Percentiles rank a stretch among this genome's conserved stretches.
Evolutionary conservation across 495 filamentous ascomycete species (phyloP).

Genomic region (Clohesyomyces aquaticus): DNA sequence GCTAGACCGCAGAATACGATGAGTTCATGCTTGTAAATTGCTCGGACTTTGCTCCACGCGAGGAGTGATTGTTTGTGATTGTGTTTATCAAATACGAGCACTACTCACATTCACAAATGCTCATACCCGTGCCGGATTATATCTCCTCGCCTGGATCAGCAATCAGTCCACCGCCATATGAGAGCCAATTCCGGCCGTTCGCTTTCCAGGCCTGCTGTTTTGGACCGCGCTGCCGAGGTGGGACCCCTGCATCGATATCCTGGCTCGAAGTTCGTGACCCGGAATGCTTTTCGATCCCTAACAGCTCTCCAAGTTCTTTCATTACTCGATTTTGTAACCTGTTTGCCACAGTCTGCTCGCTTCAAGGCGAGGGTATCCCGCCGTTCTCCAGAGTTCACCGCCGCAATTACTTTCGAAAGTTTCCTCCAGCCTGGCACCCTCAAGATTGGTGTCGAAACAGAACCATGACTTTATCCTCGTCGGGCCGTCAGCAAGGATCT

Average conservation of each 20-base stretch:
- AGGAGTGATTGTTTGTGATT: neutral
- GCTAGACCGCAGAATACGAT: neutral
- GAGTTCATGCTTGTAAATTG: neutral
- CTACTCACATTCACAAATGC: neutral
- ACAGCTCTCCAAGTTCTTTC: no score
- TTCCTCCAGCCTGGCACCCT: neutral
- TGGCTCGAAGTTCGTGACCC: neutral
- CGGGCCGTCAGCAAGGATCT: conserved; percentile 26
- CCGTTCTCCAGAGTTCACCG: conserved; percentile 1
- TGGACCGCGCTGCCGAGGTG: conserved; percentile 1
- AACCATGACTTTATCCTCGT: conserved; percentile 24
- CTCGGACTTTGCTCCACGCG: neutral
- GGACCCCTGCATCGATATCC: neutral
- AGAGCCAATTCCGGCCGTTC: neutral
- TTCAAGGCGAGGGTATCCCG: no score
- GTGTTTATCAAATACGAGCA: neutral
- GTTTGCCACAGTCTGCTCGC: no score
- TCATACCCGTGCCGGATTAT: neutral
- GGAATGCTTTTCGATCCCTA: conserved; percentile 5
- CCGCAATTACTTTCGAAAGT: conserved; percentile 15
- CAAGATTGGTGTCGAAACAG: conserved; percentile 6
- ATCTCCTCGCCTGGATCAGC: neutral
- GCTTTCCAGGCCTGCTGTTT: neutral
- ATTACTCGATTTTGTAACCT: no score
- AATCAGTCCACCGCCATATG: neutral